Percentiles rank a stretch among this genome's conserved stretches.
These are phyloP conservation scores for Elaeagnus macrophylla DNA, from an alignment of 306 rosid genomes.

Conservation along the genomic window DNA sequence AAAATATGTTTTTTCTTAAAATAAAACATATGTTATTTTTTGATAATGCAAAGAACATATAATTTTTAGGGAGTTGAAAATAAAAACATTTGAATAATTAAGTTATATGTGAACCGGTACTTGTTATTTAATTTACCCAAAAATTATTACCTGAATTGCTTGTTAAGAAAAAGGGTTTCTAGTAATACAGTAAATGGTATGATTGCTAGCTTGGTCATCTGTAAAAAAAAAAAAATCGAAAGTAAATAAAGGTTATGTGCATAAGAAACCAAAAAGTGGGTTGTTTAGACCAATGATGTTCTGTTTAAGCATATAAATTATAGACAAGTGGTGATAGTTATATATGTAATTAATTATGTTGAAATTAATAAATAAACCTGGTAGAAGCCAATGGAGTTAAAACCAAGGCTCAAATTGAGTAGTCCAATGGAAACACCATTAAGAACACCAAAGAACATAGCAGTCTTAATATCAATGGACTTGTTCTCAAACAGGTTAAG, in stretches of 20 bases:
- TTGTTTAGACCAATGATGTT: no score
- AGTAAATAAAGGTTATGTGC: not conserved
- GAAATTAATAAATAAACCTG: slow-evolving; percentile 41
- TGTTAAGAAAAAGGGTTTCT: slow-evolving; percentile 72
- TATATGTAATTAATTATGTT: no score
- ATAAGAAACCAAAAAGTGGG: no score
- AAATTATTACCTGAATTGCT: slow-evolving; percentile 68
- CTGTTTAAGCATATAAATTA: no score
- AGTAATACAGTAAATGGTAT: slow-evolving; percentile 89
- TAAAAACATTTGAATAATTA: no score
- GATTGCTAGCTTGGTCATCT: slow-evolving; percentile 99
- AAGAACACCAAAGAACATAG: slow-evolving; percentile 75
- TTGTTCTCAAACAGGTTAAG: slow-evolving; percentile 66
- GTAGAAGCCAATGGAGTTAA: slow-evolving; percentile 93
- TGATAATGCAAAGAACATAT: no score
- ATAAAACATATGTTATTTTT: no score
- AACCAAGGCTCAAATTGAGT: slow-evolving; percentile 91
- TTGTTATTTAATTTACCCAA: no score
- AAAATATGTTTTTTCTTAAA: no score
- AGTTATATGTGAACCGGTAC: no score
- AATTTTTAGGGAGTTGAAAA: no score
- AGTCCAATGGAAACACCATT: slow-evolving; percentile 92
- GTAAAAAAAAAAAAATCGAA: slow-evolving; percentile 10
- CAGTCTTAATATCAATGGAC: slow-evolving; percentile 70
- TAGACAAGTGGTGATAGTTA: no score